Evolutionary conservation across 2,329 filamentous ascomycete genomes (phyloP).

Genomic region (Parasarocladium wereldwijsianum): DNA sequence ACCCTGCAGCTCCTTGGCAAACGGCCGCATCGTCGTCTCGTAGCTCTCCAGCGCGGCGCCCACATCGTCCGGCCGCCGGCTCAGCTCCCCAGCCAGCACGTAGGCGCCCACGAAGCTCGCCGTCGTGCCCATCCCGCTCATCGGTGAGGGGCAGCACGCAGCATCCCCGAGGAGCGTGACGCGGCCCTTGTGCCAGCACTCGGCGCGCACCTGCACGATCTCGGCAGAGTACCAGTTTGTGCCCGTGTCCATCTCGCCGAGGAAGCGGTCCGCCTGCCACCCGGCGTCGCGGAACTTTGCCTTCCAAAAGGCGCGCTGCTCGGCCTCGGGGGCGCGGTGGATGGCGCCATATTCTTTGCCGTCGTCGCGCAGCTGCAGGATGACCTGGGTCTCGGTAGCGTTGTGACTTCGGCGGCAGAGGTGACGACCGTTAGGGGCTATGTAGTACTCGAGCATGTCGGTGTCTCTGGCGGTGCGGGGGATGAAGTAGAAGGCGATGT

Average conservation of each 20-base stretch:
- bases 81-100: constrained; percentile 32
- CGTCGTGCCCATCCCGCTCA: constrained; percentile 30
- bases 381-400: constrained; percentile 15
- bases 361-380: constrained; percentile 15
- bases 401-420: constrained; percentile 18
- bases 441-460: constrained; percentile 15
- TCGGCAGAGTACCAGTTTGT: constrained; percentile 27
- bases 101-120: constrained; percentile 29
- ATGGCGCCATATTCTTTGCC: constrained; percentile 7
- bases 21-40: constrained; percentile 5
- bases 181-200: constrained; percentile 17
- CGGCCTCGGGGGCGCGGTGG: constrained; percentile 5
- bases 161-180: constrained; percentile 33
- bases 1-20: constrained; percentile 6
- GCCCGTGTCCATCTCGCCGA: constrained; percentile 14
- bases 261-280: constrained; percentile 20
- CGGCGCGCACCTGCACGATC: constrained; percentile 24
- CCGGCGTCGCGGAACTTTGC: constrained; percentile 19
- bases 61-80: constrained; percentile 6
- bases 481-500: constrained; percentile 17
- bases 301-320: constrained; percentile 20
- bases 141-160: constrained; percentile 26
- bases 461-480: constrained; percentile 10
- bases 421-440: constrained; percentile 13
- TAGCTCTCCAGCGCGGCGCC: constrained; percentile 6